Base-by-base conservation (phyloP, 2,329 filamentous ascomycete species). In the Exophiala mesophila region DNA sequence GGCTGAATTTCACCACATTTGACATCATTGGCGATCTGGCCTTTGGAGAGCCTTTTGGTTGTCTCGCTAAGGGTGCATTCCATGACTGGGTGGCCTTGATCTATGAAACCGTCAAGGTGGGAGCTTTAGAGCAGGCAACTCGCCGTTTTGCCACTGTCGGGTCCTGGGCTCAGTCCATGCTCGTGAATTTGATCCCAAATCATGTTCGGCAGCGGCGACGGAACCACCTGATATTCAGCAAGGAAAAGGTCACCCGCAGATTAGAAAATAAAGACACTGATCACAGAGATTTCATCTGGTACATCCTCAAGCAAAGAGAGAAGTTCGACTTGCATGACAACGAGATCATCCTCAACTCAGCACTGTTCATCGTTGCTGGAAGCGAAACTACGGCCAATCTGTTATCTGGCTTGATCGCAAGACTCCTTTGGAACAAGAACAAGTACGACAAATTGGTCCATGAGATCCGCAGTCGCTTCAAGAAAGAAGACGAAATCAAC, bases 221-320 rank as follows among this genome's bases (percentile, higher is more conserved):
- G 8, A 23, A 40, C 19, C 37, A 40, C 16, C 35, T 35, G 10
- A 19, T 24, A 12, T 41, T 39, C 16, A 26, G 10, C 21, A 26
- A 42, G 31, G 23, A 34, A 16, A 42, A 42, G 19, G 44, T 50
- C 12, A 5, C 32, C 9, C 31, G 30, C 16, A 38, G 44, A 5
- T 21, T 47, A n/a, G 16, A 32, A 16, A 45, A 46, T 17, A 34
- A 39, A 10, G 30, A 44, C 16, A 15, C 29, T 3, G 41, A 41
- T 6, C 40, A 39, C 16, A 36, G 30, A 10, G 47, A 50, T 31
- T 53, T 53, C 35, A 42, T 51, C n/a, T 34, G 41, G 36, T 45
- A 45, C 13, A 41, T 53, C 19, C 36, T 51, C 15, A 45, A 36
- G 20, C 31, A 46, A 28, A 23, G 83, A 17, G 84, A 49, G 39